phyloP scores from a whole-genome alignment of 176 grass and related monocot species.

The Musa itinerans region DNA sequence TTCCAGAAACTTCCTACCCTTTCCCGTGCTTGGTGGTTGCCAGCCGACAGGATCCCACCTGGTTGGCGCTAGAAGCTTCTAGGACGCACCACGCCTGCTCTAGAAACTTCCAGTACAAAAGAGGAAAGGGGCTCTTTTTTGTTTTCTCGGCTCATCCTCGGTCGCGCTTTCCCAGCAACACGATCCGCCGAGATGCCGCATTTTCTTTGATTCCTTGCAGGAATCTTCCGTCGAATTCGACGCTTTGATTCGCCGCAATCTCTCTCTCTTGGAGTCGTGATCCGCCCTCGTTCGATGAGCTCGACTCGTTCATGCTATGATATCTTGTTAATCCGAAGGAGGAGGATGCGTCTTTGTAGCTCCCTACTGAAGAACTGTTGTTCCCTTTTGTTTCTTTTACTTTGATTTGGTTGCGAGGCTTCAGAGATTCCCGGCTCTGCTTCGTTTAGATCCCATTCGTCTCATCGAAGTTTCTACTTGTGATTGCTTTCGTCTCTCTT shows the following conservation, averaged over 20 bases:
- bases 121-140: neutral
- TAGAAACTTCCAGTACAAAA: neutral
- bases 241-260: neutral
- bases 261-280: neutral
- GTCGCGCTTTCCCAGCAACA: neutral
- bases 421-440: too few species aligned
- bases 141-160: neutral
- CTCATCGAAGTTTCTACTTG: too few species aligned
- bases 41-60: neutral
- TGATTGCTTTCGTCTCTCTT: too few species aligned
- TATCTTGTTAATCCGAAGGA: neutral
- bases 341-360: neutral
- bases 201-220: neutral
- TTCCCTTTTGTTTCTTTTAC: neutral
- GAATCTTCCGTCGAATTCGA: neutral
- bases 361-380: neutral
- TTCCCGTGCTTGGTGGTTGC: neutral
- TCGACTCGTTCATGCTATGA: neutral
- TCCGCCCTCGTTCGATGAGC: neutral
- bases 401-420: too few species aligned
- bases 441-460: too few species aligned
- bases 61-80: neutral
- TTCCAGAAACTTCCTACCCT: neutral
- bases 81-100: neutral
- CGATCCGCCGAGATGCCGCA: neutral